These are phyloP conservation scores for Phialophora chinensis DNA, from an alignment of 2,329 filamentous ascomycete genomes.

Conservation along the genomic window DNA sequence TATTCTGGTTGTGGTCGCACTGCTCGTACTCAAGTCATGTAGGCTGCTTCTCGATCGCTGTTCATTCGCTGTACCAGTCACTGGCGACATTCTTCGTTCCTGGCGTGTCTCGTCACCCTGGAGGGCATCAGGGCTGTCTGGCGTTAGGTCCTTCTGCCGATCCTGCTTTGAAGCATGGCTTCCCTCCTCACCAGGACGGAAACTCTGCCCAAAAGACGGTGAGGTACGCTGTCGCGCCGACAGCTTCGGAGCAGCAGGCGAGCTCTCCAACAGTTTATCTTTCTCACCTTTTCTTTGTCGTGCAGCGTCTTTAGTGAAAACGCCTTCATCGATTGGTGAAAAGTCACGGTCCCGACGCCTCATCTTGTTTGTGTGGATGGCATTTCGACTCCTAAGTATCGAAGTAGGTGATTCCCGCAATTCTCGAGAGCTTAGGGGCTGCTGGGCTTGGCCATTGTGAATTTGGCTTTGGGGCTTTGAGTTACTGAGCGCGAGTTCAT, in stretches of 20 bases:
- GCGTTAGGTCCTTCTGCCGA: not conserved
- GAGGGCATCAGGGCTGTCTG: conserved; percentile 32
- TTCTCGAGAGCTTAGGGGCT: not conserved
- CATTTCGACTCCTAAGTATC: not conserved
- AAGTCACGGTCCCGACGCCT: not conserved
- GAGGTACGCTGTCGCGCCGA: conserved; percentile 3
- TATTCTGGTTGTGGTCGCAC: not conserved
- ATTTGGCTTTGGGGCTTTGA: not conserved
- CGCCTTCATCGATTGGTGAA: conserved; percentile 25
- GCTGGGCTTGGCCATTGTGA: not conserved
- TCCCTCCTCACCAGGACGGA: not conserved
- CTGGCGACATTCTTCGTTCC: not conserved
- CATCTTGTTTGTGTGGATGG: not conserved
- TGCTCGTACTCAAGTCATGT: not conserved
- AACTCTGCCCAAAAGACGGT: conserved; percentile 20
- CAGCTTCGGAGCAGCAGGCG: conserved; percentile 5
- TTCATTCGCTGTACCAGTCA: not conserved
- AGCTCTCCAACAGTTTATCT: conserved; percentile 27
- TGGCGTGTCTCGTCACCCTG: conserved; percentile 10
- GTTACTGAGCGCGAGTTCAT: conserved; percentile 28
- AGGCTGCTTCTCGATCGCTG: not conserved
- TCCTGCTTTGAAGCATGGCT: not conserved
- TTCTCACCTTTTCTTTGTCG: conserved; percentile 24
- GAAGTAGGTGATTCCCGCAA: not conserved
- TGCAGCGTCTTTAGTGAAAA: conserved; percentile 29